Evolutionary conservation across 2,329 filamentous ascomycete species (phyloP).

Genomic region (Parastagonospora avenae): DNA sequence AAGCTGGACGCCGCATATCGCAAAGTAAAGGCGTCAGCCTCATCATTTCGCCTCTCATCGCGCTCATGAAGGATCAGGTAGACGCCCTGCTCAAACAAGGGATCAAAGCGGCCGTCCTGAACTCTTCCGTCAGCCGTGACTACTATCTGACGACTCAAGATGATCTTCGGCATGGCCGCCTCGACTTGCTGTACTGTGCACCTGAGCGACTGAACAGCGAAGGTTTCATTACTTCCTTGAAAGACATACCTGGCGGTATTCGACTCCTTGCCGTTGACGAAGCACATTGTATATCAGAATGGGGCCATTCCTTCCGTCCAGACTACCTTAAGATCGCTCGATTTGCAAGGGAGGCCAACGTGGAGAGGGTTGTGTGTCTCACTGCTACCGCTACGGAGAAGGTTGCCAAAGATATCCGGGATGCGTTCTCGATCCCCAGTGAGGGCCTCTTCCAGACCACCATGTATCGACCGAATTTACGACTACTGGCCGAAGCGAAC

Average conservation of each 20-base stretch:
- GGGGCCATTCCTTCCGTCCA: slow-evolving; percentile 95
- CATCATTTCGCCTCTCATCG: slow-evolving; percentile 88
- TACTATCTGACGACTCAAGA: slow-evolving; percentile 66
- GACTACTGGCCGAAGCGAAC: slow-evolving; percentile 64
- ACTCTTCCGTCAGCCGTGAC: slow-evolving; percentile 61
- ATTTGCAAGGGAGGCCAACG: slow-evolving; percentile 81
- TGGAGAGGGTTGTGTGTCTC: slow-evolving; percentile 74
- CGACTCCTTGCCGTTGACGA: slow-evolving; percentile 95
- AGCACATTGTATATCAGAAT: slow-evolving; percentile 94
- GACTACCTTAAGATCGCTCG: slow-evolving; percentile 80
- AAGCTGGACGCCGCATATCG: slow-evolving; percentile 48
- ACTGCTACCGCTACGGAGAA: slow-evolving; percentile 88
- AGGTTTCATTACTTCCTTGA: slow-evolving; percentile 68
- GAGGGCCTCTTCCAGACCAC: slow-evolving; percentile 63
- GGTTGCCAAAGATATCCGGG: slow-evolving; percentile 77
- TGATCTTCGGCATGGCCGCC: slow-evolving; percentile 65
- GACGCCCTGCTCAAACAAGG: slow-evolving; percentile 71
- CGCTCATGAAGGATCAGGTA: slow-evolving; percentile 96
- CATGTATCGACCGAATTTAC: slow-evolving; percentile 64
- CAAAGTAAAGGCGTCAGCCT: slow-evolving; percentile 81
- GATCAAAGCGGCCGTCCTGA: slow-evolving; percentile 82
- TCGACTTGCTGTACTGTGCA: slow-evolving; percentile 89
- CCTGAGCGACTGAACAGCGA: slow-evolving; percentile 91
- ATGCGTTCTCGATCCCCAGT: slow-evolving; percentile 84
- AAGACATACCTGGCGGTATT: slow-evolving; percentile 66